Evolutionary conservation across 176 grass and related monocot species (phyloP), one percentile per base, ranked within the genome.

Genomic region (Aegilops sharonensis): DNA sequence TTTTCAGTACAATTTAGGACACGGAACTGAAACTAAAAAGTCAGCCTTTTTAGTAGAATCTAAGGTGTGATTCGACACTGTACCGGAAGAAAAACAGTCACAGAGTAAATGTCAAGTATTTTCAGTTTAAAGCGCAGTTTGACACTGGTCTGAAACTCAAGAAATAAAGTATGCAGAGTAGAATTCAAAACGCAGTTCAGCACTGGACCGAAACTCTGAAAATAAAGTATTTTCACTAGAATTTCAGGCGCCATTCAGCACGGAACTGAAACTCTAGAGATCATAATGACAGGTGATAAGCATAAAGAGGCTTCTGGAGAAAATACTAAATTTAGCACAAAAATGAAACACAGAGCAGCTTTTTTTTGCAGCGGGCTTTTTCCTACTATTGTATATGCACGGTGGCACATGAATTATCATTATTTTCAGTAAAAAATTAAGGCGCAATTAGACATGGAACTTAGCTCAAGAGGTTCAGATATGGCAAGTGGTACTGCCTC

Each of bases 401-500:
- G 60, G 3, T 2, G 12, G 20, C 6, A 57, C 25, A 67, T 62
- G 12, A 67, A 39, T 64, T 36, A 81, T 56, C 3, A 1, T n/a
- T n/a, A 70, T 37, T 56, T 36, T 84, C 42, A 36, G 75, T 61
- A 29, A 50, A 62, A 13, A 48, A 48, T 45, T 72, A 36, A 57
- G n/a, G 31, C 18, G 2, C 57, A 68, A 78, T 80, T 81, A 25
- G 8, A 65, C 13, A 0, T 4, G 0, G 59, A 75, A 85, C 35
- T 56, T 23, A 85, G 68, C 20, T 64, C 24, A 78, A 34, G 45
- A 90, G 37, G 30, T 79, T 43, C 57, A 68, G 21, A 79, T 85
- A 32, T 56, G 75, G 10, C 30, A 72, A 82, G 43, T 36, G 11
- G 14, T 56, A 65, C 21, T 52, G 74, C 71, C 36, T 69, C 21